These are phyloP conservation scores for Fusarium algeriense DNA, from an alignment of 2,329 filamentous ascomycete species.

Conservation along the genomic window DNA sequence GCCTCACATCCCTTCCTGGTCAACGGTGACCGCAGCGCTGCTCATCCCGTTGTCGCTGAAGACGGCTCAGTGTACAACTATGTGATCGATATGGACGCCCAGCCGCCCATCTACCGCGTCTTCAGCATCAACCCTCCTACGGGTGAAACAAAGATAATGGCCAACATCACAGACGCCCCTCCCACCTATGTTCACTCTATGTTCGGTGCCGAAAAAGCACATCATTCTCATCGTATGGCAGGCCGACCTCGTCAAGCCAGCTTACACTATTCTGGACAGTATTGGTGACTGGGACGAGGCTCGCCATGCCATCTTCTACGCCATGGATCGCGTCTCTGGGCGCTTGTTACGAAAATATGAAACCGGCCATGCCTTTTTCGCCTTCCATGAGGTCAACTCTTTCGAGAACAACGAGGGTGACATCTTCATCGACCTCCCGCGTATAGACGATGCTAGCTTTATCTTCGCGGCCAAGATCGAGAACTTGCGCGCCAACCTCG, in stretches of 20 bases:
- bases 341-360: conserved; percentile 14
- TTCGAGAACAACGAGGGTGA: conserved; percentile 16
- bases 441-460: no score
- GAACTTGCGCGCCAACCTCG: conserved; percentile 25
- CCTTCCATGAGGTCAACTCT: conserved; percentile 15
- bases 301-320: conserved; percentile 15
- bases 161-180: conserved; percentile 24
- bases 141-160: conserved; percentile 11
- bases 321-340: conserved; percentile 5
- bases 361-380: conserved; percentile 17
- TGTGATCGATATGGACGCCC: conserved; percentile 5
- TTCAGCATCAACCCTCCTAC: conserved; percentile 9
- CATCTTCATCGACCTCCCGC: conserved; percentile 19
- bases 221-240: conserved; percentile 25
- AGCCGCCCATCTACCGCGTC: conserved; percentile 11
- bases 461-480: background rate
- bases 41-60: conserved; percentile 5
- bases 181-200: conserved; percentile 18
- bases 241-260: conserved; percentile 8
- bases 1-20: no score
- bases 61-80: conserved; percentile 22
- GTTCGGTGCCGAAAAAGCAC: conserved; percentile 12
- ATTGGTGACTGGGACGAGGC: conserved; percentile 4
- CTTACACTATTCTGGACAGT: conserved; percentile 5
- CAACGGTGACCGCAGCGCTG: background rate